Evolutionary conservation across 2,329 filamentous ascomycete species (phyloP).

Genomic region (Thelonectria rubi): DNA sequence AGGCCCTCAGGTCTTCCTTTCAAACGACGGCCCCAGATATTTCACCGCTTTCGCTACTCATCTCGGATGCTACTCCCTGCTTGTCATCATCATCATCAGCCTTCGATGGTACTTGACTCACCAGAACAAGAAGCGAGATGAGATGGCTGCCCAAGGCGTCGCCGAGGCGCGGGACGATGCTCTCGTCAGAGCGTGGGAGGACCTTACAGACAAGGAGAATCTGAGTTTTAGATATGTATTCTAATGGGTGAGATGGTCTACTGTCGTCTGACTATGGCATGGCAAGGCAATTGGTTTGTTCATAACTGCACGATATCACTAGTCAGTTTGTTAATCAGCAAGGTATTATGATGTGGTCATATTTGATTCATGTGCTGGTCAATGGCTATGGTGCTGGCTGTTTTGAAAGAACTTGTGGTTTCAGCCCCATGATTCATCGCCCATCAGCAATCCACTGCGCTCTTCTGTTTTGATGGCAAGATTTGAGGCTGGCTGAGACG

Average conservation of each 20-base stretch:
- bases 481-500: too few species aligned
- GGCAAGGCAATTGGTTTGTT: too few species aligned
- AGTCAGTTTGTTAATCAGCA: too few species aligned
- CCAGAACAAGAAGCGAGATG: conserved; percentile 68
- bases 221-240: conserved; percentile 67
- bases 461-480: too few species aligned
- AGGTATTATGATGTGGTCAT: too few species aligned
- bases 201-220: conserved; percentile 71
- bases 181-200: conserved; percentile 64
- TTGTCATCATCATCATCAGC: conserved; percentile 65
- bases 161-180: conserved; percentile 48
- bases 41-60: conserved; percentile 76
- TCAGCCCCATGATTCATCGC: too few species aligned
- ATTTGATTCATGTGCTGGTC: too few species aligned
- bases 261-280: too few species aligned
- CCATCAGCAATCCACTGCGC: too few species aligned
- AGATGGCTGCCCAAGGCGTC: conserved; percentile 53
- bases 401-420: too few species aligned
- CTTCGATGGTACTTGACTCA: conserved; percentile 66
- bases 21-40: conserved; percentile 69
- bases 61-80: conserved; percentile 71
- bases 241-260: conserved; percentile 38
- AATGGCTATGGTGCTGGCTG: too few species aligned
- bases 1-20: conserved; percentile 72
- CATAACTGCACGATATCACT: too few species aligned